Percentiles rank a stretch among this genome's conserved stretches.
phyloP scores from a whole-genome alignment of 2,329 filamentous ascomycete genomes.

The Aspergillus carbonarius region DNA sequence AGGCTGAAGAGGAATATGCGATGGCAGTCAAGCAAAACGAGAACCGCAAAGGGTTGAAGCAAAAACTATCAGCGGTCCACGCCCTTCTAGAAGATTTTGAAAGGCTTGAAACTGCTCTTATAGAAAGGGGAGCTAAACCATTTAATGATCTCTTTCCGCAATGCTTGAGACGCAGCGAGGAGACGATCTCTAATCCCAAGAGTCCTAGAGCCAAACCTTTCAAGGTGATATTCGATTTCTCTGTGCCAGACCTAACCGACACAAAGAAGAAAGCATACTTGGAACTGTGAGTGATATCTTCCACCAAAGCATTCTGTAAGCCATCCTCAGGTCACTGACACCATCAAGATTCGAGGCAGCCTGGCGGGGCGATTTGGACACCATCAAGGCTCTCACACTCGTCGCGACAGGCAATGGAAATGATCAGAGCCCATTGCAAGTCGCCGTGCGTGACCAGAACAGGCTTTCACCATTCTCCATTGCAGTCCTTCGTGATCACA shows the following conservation, averaged over 20 bases:
- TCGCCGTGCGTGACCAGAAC: constrained; percentile 57
- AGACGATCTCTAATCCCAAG: not conserved
- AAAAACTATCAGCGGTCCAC: constrained; percentile 59
- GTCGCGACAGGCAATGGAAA: constrained; percentile 44
- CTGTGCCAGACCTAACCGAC: constrained; percentile 50
- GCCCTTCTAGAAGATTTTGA: constrained; percentile 55
- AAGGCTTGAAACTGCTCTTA: constrained; percentile 54
- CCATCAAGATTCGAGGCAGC: constrained; percentile 61
- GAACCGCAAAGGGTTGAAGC: constrained; percentile 32
- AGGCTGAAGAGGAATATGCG: constrained; percentile 33
- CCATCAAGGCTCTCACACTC: constrained; percentile 47
- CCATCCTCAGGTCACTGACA: constrained; percentile 31
- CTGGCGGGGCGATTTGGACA: constrained; percentile 67
- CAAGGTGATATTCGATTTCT: constrained; percentile 54
- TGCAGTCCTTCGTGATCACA: constrained; percentile 65
- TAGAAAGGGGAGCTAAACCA: constrained; percentile 63
- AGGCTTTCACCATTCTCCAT: constrained; percentile 65
- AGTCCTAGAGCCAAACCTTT: constrained; percentile 42
- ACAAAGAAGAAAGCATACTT: constrained; percentile 60
- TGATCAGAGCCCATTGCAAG: constrained; percentile 60
- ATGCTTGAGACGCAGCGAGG: not conserved
- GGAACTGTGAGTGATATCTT: constrained; percentile 53
- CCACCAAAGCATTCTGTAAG: not conserved
- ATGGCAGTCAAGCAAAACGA: not conserved
- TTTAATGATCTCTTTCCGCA: constrained; percentile 66